Evolutionary conservation across 495 filamentous ascomycete species (phyloP), one percentile per base, ranked within the genome.

Genomic region (Trichoderma parareesei): DNA sequence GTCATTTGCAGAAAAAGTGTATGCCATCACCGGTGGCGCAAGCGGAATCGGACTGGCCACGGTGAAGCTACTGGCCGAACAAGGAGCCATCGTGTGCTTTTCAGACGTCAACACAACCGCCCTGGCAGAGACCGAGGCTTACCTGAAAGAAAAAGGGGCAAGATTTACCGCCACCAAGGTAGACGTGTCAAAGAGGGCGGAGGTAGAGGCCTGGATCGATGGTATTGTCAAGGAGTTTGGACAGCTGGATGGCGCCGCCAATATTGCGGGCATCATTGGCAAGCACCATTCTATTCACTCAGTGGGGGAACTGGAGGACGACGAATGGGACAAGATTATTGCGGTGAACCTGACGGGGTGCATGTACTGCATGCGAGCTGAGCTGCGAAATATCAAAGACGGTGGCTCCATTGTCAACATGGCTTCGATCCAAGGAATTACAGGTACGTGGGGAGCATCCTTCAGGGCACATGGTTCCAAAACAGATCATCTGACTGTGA

Each of bases 321-420:
- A 80, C 16, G 82, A 83, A 66, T 86, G 81, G 82, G 71, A 85
- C 67, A 67, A 69, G 66, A 73, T 85, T 40, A 75, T 86, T 18
- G 74, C 75, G 5, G 82, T 85, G 16, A 86, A 87, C 69, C 66
- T 85, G 35, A 81, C 77, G 16, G 85, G 85, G 0, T 76, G 80
- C 61, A 83, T 86, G 79, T 80, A 82, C 66, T 85, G 82, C 68
- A 57, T 86, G 63, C 75, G 83, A 42, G 82, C 82, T 27, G 75
- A 87, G 69, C 69, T 87, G 60, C 72, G 70, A 59, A 76, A 75
- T 49, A 81, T 84, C 8, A 18, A 67, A 75, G 72, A 75, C 4
- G 77, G 76, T 43, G 76, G 76, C 66, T 76, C 73, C 63, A 85
- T 88, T 69, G 85, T 88, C 16, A 86, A 84, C 72, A 81, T 82